Base-by-base conservation (phyloP, 805 yeast species). In the Candida sanyiensis region DNA sequence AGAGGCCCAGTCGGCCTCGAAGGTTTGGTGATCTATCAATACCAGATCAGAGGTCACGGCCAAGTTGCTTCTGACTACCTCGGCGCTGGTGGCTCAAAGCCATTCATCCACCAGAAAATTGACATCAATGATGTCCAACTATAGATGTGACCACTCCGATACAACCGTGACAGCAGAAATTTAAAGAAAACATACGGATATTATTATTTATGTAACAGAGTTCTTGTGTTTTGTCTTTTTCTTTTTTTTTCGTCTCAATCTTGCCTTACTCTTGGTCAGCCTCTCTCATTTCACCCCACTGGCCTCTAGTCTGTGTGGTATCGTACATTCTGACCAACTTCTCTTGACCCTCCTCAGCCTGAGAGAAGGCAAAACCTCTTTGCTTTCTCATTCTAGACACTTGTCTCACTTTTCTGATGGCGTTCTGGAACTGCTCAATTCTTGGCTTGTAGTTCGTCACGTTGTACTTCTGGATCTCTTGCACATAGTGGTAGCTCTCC, bases 1-100 rank as follows among this genome's bases (percentile, higher is more conserved):
- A 75, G 99, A 54, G 99, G 99, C 2, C 99, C 98, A 12, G 97
- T 93, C 24, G 99, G 99, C 3, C 70, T 93, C 23, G 99, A 93
- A 58, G 99, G 99, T 2, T 70, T 93, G 49, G 95, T 90, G 58
- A 85, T 94, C 51, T 93, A 93, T 62, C 97, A 93, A 63, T 93
- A 93, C 59, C 93, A 87, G 58, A 65, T 93, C 45, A 75, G 83
- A 62, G 99, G 99, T 30, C 69, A 77, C 49, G 99, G 99, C 5
- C 98, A 93, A 59, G 70, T 90, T 40, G 97, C 84, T 2, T 80
- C 87, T 35, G 96, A 87, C 54, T 94, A 93, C 57, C 68, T 79
- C 19, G 97, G 97, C 19, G 95, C 88, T 16, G 97, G 97, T 27
- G 98, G 98, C 19, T 56, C 71, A 7, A 78, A 75, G 58, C 76